A percentile compares a stretch with the other conserved stretches of the same genome.
Conservation (phyloP, 305 asterid species). For the Lippia alba region DNA sequence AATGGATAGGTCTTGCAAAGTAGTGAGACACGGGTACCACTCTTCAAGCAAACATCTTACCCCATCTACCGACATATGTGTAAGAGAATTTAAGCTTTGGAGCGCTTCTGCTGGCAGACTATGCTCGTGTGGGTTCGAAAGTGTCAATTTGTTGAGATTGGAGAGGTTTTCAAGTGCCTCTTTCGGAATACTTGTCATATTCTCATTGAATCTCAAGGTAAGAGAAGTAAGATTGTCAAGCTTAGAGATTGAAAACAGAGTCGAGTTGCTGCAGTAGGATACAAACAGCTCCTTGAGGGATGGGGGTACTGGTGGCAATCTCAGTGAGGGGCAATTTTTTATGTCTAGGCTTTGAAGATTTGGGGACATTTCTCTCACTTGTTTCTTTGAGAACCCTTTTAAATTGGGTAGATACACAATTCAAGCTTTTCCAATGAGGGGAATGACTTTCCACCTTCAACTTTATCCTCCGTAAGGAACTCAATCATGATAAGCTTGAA, state of each 20-base stretch:
- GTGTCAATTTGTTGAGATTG: too few species aligned
- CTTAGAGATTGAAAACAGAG: conserved; percentile 11
- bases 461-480: too few species aligned
- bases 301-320: too few species aligned
- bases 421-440: too few species aligned
- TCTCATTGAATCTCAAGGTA: not conserved
- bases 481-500: too few species aligned
- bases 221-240: not conserved
- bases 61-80: not conserved
- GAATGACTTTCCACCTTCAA: too few species aligned
- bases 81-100: not conserved
- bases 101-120: not conserved
- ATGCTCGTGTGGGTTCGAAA: not conserved
- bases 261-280: not conserved
- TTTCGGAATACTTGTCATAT: not conserved
- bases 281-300: too few species aligned
- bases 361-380: too few species aligned
- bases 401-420: too few species aligned
- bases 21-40: not conserved
- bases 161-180: not conserved
- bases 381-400: too few species aligned
- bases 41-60: not conserved
- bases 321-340: too few species aligned
- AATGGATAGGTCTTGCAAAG: not conserved
- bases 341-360: too few species aligned